Evolutionary conservation across 1,284 basidiomycete species (phyloP).

Genomic region (Gomphus bonarii): DNA sequence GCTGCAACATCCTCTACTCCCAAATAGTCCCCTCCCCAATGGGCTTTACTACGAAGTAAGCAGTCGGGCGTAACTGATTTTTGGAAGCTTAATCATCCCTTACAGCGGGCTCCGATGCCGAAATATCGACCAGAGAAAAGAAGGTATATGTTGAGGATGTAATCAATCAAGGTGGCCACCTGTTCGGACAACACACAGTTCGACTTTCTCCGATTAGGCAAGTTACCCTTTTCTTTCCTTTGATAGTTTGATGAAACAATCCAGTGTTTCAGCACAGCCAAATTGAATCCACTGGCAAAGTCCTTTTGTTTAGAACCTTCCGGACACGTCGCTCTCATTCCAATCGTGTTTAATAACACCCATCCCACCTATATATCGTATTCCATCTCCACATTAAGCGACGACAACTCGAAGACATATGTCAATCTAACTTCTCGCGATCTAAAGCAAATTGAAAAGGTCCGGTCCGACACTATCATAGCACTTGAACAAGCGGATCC

Average conservation of each 20-base stretch:
- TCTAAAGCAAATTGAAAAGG: constrained; percentile 53
- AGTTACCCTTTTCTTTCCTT: constrained; percentile 6
- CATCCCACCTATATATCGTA: constrained; percentile 67
- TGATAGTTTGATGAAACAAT: not conserved
- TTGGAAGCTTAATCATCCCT: constrained; percentile 30
- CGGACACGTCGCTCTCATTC: constrained; percentile 51
- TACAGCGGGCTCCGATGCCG: constrained; percentile 27
- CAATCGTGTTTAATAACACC: constrained; percentile 87
- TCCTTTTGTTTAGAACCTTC: constrained; percentile 63
- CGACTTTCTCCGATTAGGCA: constrained; percentile 75
- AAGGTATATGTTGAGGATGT: constrained; percentile 26
- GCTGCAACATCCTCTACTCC: not conserved
- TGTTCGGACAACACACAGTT: constrained; percentile 84
- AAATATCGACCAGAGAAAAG: constrained; percentile 24
- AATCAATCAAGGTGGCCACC: constrained; percentile 34
- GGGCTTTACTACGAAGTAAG: constrained; percentile 5
- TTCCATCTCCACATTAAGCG: constrained; percentile 62
- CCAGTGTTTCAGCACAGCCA: constrained; percentile 49
- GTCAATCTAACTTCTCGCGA: constrained; percentile 54
- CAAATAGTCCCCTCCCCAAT: not conserved
- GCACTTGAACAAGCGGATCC: constrained; percentile 32
- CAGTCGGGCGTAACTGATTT: constrained; percentile 21
- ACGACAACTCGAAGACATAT: constrained; percentile 19
- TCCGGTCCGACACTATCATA: constrained; percentile 30
- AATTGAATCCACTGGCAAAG: constrained; percentile 59